Base-by-base conservation (phyloP, 1,139 yeast species). In the Ogataea hybrid region DNA sequence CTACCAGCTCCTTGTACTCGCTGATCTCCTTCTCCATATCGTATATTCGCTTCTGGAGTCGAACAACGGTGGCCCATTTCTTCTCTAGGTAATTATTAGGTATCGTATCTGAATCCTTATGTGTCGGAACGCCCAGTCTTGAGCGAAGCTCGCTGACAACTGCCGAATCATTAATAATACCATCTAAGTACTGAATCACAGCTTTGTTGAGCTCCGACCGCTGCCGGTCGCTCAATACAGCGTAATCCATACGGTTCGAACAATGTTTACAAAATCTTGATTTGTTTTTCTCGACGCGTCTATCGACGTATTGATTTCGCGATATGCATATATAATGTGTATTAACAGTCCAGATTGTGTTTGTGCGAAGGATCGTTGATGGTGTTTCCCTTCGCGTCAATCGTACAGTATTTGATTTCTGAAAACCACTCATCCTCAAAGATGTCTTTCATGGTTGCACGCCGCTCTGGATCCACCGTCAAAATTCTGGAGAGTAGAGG, bases 21-120 rank as follows among this genome's bases (percentile, higher is more conserved):
- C 41, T 35, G 6, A 57, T 41, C 15, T 58, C 59, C 12, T 54
- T 50, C 44, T 72, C 76, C 28, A 73, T 62, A 43, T 84, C 94
- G 44, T 84, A 67, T 36, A 89, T 81, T 55, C 79, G 76, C 49
- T 82, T 77, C 62, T 90, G 97, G 31, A 90, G 69, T 40, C 96
- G 69, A 27, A 87, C 70, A 5, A 90, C 94, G 0, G 95, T 83
- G 1, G 85, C 74, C 97, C 97, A 90, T 65, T 89, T 90, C 64
- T 83, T 85, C 53, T 86, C 94, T 32, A 90, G 68, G 39, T 84
- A 61, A 27, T 56, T 44, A 2, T 47, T 46, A 2, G 79, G 73
- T 14, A 76, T 70, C 2, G 47, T 30, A 10, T 42, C 45, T 14
- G 35, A 9, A 27, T 32, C 41, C 15, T 27, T 22, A 8, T 5